Percentiles rank a stretch among this genome's conserved stretches.
Conservation (phyloP, 768 basidiomycete species). For the Tephrocybe sp. region DNA sequence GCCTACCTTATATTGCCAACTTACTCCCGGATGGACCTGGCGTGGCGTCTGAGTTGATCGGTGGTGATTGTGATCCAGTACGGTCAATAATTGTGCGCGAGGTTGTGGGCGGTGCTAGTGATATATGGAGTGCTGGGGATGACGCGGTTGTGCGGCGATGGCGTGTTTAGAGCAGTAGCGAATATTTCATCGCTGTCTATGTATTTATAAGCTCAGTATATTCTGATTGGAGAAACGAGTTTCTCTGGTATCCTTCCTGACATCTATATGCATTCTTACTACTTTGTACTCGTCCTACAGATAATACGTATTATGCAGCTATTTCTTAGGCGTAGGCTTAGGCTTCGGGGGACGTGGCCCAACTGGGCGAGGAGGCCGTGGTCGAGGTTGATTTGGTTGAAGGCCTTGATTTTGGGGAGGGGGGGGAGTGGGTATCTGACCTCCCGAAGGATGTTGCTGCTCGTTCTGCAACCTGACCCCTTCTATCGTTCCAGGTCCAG, state of each 20-base stretch:
- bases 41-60: constrained; percentile 51
- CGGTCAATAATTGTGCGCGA: constrained; percentile 36
- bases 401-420: neutral
- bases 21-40: constrained; percentile 41
- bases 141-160: constrained; percentile 60
- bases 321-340: too few species aligned
- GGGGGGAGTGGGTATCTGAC: neutral
- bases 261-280: neutral
- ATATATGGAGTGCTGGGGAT: constrained; percentile 60
- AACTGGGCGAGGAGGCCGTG: neutral
- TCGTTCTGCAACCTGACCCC: too few species aligned
- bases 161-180: constrained; percentile 4
- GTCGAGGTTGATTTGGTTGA: neutral
- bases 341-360: neutral
- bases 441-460: too few species aligned
- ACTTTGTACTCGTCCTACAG: neutral
- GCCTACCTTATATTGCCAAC: constrained; percentile 55
- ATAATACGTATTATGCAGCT: too few species aligned
- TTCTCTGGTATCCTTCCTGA: neutral
- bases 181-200: neutral
- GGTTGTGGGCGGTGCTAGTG: constrained; percentile 19
- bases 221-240: neutral
- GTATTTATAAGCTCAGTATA: neutral
- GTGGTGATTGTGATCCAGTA: constrained; percentile 62
- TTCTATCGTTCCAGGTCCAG: neutral